phyloP scores from a whole-genome alignment of 169 alveolate species.

The Eimeria praecox region DNA sequence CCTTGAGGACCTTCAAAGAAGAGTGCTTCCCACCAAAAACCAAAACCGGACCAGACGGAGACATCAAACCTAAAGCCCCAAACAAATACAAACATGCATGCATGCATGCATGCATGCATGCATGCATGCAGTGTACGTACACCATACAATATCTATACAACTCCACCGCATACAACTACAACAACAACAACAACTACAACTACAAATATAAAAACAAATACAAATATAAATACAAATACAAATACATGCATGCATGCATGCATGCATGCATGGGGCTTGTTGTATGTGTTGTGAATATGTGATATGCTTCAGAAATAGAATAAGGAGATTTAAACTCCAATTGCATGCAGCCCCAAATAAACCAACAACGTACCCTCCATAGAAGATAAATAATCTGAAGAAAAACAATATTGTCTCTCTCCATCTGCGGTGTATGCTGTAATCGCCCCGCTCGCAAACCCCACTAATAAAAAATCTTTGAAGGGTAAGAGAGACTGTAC shows the following conservation, averaged over 20 bases:
- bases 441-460: conserved; percentile 46
- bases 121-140: too few relatives aligned
- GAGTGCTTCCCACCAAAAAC: conserved; percentile 24
- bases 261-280: too few relatives aligned
- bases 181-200: too few relatives aligned
- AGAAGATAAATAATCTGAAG: conserved; percentile 20
- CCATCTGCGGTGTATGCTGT: conserved; percentile 23
- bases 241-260: background rate
- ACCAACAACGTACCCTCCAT: conserved; percentile 5
- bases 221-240: too few relatives aligned
- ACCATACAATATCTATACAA: too few relatives aligned
- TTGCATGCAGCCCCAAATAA: background rate
- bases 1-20: background rate
- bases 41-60: conserved; percentile 41
- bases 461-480: conserved; percentile 15
- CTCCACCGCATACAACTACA: too few relatives aligned
- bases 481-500: conserved; percentile 24
- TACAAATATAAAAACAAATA: too few relatives aligned
- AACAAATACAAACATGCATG: background rate
- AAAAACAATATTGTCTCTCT: conserved; percentile 31
- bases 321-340: too few relatives aligned
- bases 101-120: background rate
- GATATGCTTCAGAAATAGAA: too few relatives aligned
- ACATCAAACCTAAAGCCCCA: conserved; percentile 32
- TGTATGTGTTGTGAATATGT: too few relatives aligned